These are phyloP conservation scores for Monosporozyma aerobia DNA, from an alignment of 805 yeast species.

Conservation along the genomic window DNA sequence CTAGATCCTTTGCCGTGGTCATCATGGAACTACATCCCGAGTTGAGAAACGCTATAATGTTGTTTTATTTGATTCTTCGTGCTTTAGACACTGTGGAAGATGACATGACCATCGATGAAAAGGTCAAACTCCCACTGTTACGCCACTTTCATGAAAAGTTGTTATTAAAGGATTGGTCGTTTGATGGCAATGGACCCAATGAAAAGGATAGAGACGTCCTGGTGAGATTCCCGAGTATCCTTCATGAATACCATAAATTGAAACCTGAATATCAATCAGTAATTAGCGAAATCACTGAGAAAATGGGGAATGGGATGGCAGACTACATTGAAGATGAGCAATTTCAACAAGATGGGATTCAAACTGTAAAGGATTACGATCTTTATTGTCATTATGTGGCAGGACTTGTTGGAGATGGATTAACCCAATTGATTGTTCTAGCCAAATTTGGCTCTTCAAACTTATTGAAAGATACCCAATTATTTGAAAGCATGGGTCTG, in stretches of 20 bases:
- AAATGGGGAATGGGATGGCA: conserved; percentile 99
- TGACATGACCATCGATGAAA: conserved; percentile 77
- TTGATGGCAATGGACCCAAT: conserved; percentile 58
- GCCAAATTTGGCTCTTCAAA: conserved; percentile 60
- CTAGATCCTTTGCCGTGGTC: conserved; percentile 92
- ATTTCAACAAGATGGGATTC: conserved; percentile 61
- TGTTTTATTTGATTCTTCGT: conserved; percentile 77
- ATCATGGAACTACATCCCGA: conserved; percentile 88
- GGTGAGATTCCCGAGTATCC: conserved; percentile 63
- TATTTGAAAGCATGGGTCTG: conserved; percentile 83
- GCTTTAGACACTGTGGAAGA: conserved; percentile 96
- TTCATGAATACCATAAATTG: conserved; percentile 63
- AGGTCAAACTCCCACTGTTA: conserved; percentile 64
- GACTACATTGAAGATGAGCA: conserved; percentile 72
- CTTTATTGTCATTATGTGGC: conserved; percentile 95
- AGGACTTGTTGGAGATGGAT: conserved; percentile 94
- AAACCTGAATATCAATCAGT: conserved; percentile 70
- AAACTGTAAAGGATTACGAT: conserved; percentile 73
- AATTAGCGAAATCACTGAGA: conserved; percentile 61
- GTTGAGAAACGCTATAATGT: conserved; percentile 66
- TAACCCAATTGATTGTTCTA: conserved; percentile 69
- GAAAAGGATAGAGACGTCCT: conserved; percentile 79
- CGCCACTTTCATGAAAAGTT: conserved; percentile 60
- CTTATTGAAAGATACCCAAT: conserved; percentile 40
- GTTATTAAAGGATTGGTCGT: conserved; percentile 66